phyloP scores from a whole-genome alignment of 805 yeast species.

The Candida coquimbonensis region DNA sequence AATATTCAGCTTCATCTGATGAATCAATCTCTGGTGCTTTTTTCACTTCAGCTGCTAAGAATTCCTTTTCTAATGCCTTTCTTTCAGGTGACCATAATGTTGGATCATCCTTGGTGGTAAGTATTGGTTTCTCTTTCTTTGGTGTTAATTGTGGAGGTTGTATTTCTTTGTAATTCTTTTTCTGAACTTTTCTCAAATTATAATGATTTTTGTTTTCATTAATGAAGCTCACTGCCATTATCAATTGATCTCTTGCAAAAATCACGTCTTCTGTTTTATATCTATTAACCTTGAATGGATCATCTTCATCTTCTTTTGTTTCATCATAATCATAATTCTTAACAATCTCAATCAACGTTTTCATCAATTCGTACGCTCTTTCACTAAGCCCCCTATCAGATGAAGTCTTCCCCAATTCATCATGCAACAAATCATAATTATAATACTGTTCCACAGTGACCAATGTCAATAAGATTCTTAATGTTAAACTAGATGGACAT shows the following conservation, averaged over 20 bases:
- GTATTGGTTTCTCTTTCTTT: background rate
- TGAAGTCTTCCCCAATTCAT: constrained; percentile 20
- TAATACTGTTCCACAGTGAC: constrained; percentile 26
- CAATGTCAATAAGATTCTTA: constrained; percentile 30
- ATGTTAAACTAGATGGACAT: constrained; percentile 28
- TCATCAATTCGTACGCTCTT: constrained; percentile 28
- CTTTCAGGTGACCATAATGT: constrained; percentile 20
- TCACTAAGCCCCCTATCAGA: constrained; percentile 25
- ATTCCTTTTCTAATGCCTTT: constrained; percentile 9
- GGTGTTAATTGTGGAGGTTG: background rate
- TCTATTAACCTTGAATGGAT: background rate
- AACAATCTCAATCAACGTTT: constrained; percentile 12
- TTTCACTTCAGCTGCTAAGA: background rate
- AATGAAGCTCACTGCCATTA: constrained; percentile 10
- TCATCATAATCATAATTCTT: constrained; percentile 2
- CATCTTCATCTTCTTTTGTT: background rate
- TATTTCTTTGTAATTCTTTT: constrained; percentile 11
- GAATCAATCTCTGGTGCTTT: background rate
- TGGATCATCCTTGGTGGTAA: background rate
- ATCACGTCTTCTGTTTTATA: constrained; percentile 11
- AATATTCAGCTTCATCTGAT: constrained; percentile 6
- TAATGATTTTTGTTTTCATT: background rate
- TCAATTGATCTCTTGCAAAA: constrained; percentile 8
- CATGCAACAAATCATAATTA: constrained; percentile 17
- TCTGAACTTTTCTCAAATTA: constrained; percentile 7